Evolutionary conservation across 257 asterid genomes (phyloP).

Genomic region (Paulownia fortunei): DNA sequence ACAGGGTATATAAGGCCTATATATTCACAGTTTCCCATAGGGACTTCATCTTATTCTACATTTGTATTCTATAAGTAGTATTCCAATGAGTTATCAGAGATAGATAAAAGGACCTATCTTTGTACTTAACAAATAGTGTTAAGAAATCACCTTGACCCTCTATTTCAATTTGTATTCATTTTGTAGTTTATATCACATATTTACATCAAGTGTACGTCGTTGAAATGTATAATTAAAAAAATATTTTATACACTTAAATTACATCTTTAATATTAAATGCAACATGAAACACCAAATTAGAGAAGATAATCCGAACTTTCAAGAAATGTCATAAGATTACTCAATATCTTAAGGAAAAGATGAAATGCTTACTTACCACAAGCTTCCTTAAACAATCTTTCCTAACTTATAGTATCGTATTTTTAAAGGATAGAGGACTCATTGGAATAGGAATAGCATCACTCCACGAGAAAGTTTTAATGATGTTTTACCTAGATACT

Average conservation of each 20-base stretch:
- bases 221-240: background rate
- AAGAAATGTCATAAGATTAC: background rate
- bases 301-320: background rate
- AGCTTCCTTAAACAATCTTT: background rate
- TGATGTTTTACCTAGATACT: background rate
- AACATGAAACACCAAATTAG: background rate
- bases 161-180: background rate
- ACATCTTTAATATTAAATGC: background rate
- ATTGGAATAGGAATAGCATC: background rate
- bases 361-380: background rate
- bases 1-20: background rate
- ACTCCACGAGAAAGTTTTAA: background rate
- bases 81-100: background rate
- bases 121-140: background rate
- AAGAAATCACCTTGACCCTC: background rate
- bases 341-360: background rate
- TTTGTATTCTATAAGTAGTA: background rate
- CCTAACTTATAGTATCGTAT: background rate
- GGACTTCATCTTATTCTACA: background rate
- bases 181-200: no score
- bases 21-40: no score
- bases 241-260: background rate
- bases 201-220: background rate
- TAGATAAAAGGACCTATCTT: background rate
- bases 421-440: background rate